phyloP scores from a whole-genome alignment of 2,329 filamentous ascomycete species.

The Phialophora macrospora region DNA sequence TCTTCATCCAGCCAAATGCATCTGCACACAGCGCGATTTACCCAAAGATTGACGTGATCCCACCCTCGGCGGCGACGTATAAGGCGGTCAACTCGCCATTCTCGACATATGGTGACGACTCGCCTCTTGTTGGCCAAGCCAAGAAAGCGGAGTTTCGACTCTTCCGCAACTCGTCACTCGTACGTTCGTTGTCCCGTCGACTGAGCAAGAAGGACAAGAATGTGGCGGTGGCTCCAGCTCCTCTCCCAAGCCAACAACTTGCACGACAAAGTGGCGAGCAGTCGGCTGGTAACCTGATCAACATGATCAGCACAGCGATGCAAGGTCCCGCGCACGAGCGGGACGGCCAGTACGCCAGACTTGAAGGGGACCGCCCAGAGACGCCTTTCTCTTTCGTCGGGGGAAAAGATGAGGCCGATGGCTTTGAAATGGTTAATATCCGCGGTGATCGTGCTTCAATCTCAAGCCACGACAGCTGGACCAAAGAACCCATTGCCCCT shows the following conservation, averaged over 20 bases:
- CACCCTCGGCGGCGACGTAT: conserved; percentile 31
- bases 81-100: conserved; percentile 23
- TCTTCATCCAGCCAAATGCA: conserved; percentile 28
- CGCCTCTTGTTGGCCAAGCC: conserved; percentile 29
- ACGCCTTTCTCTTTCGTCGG: conserved; percentile 73
- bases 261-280: conserved; percentile 31
- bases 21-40: conserved; percentile 21
- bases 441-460: conserved; percentile 19
- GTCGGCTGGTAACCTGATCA: conserved; percentile 33
- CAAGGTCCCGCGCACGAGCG: conserved; percentile 26
- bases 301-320: conserved; percentile 37
- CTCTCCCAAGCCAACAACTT: conserved; percentile 37
- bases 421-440: conserved; percentile 37
- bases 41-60: conserved; percentile 36
- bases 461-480: conserved; percentile 27
- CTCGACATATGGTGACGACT: conserved; percentile 31
- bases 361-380: conserved; percentile 71
- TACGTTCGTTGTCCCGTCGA: conserved; percentile 35
- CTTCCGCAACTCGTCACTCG: conserved; percentile 36
- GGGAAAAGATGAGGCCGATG: conserved; percentile 35
- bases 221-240: conserved; percentile 13
- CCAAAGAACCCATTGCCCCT: conserved; percentile 12
- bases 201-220: conserved; percentile 36
- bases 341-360: conserved; percentile 29
- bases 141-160: conserved; percentile 24